Conservation (phyloP, 208 protist species). For the Crithidia sp. region DNA sequence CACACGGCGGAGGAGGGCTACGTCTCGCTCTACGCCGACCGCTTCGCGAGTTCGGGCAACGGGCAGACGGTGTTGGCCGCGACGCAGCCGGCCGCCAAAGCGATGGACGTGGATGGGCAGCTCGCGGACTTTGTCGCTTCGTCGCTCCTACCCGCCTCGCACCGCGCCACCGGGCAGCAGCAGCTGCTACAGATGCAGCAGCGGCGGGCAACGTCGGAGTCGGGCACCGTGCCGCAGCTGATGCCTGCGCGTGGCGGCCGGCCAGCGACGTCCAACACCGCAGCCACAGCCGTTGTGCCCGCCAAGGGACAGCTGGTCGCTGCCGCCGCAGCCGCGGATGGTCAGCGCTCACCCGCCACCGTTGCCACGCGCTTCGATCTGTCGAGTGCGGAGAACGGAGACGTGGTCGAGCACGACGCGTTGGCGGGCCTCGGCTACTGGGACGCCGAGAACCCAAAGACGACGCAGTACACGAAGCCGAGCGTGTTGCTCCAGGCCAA, state of each 20-base stretch:
- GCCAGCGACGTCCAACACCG: background rate
- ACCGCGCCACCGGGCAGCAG: slow-evolving; percentile 2
- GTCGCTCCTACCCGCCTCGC: slow-evolving; percentile 13
- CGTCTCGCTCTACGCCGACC: slow-evolving; percentile 6
- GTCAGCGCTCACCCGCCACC: background rate
- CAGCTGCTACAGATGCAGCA: background rate
- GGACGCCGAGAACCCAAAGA: slow-evolving; percentile 24
- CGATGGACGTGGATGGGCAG: slow-evolving; percentile 6
- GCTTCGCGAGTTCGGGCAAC: background rate
- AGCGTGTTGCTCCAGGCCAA: slow-evolving; percentile 53
- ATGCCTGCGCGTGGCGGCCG: background rate
- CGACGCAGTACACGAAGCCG: slow-evolving; percentile 21
- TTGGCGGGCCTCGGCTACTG: slow-evolving; percentile 37
- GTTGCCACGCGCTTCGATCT: slow-evolving; percentile 40
- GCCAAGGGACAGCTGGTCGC: background rate
- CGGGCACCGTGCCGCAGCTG: background rate
- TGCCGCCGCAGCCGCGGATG: background rate
- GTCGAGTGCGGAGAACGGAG: slow-evolving; percentile 49
- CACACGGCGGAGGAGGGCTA: background rate
- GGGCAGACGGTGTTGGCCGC: background rate
- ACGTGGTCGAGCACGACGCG: slow-evolving; percentile 46
- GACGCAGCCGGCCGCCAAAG: background rate
- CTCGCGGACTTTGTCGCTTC: slow-evolving; percentile 21
- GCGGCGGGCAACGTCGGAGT: background rate
- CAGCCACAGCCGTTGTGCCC: background rate